These are phyloP conservation scores for Nakazawaea wyomingensis DNA, from an alignment of 805 yeast species.

Conservation along the genomic window DNA sequence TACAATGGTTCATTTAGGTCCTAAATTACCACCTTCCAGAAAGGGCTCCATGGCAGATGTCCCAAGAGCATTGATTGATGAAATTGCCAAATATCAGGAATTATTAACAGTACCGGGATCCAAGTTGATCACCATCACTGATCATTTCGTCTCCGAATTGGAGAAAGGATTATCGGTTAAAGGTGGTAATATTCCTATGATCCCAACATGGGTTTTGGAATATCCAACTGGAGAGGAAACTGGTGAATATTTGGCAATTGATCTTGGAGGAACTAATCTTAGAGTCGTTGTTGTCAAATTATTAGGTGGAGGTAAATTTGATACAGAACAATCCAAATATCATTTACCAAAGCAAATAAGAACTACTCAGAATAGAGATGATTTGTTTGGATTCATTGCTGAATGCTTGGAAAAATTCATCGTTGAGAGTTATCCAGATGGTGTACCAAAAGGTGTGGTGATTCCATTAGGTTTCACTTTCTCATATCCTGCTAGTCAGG, in stretches of 20 bases:
- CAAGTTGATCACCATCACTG: conserved; percentile 38
- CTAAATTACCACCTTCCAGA: conserved; percentile 42
- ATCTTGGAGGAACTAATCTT: conserved; percentile 59
- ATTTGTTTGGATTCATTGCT: conserved; percentile 86
- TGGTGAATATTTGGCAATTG: conserved; percentile 56
- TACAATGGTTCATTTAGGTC: conserved; percentile 44
- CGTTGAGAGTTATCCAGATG: conserved; percentile 62
- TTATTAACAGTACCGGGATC: conserved; percentile 38
- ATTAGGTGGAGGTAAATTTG: conserved; percentile 79
- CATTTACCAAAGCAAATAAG: conserved; percentile 74
- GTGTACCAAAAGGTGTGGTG: conserved; percentile 44
- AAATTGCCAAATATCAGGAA: conserved; percentile 31
- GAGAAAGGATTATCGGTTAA: conserved; percentile 44
- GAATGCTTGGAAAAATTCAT: conserved; percentile 73
- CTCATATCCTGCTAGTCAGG: conserved; percentile 86
- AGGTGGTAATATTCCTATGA: conserved; percentile 62
- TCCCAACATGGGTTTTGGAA: conserved; percentile 55
- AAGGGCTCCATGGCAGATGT: conserved; percentile 30
- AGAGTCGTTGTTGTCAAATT: conserved; percentile 45
- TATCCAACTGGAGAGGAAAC: conserved; percentile 54
- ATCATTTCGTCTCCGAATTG: conserved; percentile 46
- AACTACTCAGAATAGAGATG: conserved; percentile 69
- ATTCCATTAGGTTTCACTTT: conserved; percentile 94
- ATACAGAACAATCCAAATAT: conserved; percentile 84
- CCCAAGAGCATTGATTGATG: conserved; percentile 33